Percentiles rank a stretch among this genome's conserved stretches.
phyloP scores from a whole-genome alignment of 768 basidiomycete genomes.

The Amyloporia xantha region DNA sequence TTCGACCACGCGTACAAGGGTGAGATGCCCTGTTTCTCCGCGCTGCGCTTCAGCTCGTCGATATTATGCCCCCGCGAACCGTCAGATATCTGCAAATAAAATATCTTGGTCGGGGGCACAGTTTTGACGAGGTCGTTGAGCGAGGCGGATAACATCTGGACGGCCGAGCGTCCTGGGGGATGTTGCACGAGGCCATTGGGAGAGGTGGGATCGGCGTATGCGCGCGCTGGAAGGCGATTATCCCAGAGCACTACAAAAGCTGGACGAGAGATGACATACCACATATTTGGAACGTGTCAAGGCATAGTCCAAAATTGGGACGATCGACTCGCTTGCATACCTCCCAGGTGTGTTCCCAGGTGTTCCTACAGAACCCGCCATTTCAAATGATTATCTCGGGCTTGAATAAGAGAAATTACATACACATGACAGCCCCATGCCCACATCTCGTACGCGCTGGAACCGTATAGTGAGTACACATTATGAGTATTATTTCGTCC shows the following conservation, averaged over 20 bases:
- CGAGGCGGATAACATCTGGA: conserved; percentile 13
- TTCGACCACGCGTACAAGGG: conserved; percentile 25
- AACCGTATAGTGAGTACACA: background rate
- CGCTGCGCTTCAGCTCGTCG: conserved; percentile 10
- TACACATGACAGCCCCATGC: conserved; percentile 26
- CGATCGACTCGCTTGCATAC: conserved; percentile 23
- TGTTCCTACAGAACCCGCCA: conserved; percentile 14
- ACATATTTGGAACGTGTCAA: conserved; percentile 27
- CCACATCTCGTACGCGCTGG: conserved; percentile 29
- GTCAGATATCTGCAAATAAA: conserved; percentile 28
- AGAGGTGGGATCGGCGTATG: conserved; percentile 21
- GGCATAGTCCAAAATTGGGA: conserved; percentile 26
- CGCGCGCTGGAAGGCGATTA: conserved; percentile 19
- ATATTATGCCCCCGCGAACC: conserved; percentile 17
- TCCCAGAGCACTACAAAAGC: too few species aligned
- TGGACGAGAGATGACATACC: conserved; percentile 14
- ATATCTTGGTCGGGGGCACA: conserved; percentile 21
- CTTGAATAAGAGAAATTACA: background rate
- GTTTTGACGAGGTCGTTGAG: conserved; percentile 16
- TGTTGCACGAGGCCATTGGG: conserved; percentile 9
- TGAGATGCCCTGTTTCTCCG: conserved; percentile 18
- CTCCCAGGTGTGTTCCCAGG: conserved; percentile 27
- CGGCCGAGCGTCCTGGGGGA: conserved; percentile 9
- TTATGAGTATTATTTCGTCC: background rate
- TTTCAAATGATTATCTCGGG: background rate